Evolutionary conservation across 1,284 basidiomycete genomes (phyloP), one percentile per base, ranked within the genome.

Genomic region (Melanopsichium pennsylvanicum): DNA sequence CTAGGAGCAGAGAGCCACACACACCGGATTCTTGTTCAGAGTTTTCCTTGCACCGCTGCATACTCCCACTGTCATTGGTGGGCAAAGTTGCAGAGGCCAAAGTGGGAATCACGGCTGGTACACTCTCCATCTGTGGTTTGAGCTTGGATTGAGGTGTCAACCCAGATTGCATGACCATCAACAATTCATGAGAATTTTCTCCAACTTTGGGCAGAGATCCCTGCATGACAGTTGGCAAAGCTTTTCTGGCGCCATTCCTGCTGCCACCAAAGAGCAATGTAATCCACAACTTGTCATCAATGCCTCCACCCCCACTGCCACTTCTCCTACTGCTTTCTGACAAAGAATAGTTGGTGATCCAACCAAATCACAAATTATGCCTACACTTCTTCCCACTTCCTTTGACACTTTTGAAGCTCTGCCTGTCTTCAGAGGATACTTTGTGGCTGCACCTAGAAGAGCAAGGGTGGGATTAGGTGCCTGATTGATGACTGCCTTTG

Each of bases 231-330:
- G 12, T 21, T 0, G 52, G 41, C 1, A 49, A 34, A 10, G 29
- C 42, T 26, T 49, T 51, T 18, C 44, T 47, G 19, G 50, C 43
- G 6, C 21, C 18, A 12, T 39, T 27, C 23, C 40, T 27, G 12
- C 33, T 34, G 22, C 39, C 21, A 22, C 52, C 47, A 21, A 66
- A 59, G 26, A 66, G 37, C 18, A 45, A 38, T 5, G 49, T 32
- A 34, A 56, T 38, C 62, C 62, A 66, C 19, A 50, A 56, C 31
- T 66, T 56, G 22, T 40, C 40, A n/a, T 60, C 57, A 5, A 27
- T n/a, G n/a, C n/a, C 18, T 19, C 34, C 26, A 5, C 50, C 46
- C 13, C 32, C 58, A 22, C 58, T 49, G 21, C 58, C 58, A 27
- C 50, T 55, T 11, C 50, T 25, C 18, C 45, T 32, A 18, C 40